A percentile compares a stretch with the other conserved stretches of the same genome.
These are phyloP conservation scores for Circinella minor DNA, from an alignment of 371 early-diverging fungal species.

Conservation along the genomic window DNA sequence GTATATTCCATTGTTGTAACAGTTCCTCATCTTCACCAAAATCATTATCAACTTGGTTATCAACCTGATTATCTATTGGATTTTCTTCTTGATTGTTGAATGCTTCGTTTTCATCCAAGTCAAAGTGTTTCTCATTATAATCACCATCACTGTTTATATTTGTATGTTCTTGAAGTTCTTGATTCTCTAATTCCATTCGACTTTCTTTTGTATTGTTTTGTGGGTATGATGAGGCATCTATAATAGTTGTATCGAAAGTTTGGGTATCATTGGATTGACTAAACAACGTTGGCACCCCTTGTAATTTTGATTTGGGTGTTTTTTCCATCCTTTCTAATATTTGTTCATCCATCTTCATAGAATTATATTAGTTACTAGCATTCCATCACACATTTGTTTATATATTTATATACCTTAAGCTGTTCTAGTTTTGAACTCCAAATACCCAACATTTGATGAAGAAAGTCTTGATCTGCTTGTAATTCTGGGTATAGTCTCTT, in stretches of 20 bases:
- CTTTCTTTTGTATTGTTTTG: background rate
- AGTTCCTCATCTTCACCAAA: no score
- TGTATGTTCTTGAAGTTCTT: no score
- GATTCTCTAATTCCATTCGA: no score
- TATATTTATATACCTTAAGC: background rate
- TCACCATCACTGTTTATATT: background rate
- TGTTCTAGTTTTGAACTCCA: slow-evolving; percentile 7
- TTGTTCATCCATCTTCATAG: slow-evolving; percentile 3
- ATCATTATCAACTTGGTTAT: no score
- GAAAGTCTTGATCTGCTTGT: slow-evolving; percentile 6
- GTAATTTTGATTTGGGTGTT: background rate
- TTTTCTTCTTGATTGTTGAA: background rate
- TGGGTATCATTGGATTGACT: background rate
- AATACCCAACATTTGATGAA: slow-evolving; percentile 11
- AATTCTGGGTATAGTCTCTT: slow-evolving; percentile 4
- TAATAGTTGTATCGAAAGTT: background rate
- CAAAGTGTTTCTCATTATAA: background rate
- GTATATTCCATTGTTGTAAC: no score
- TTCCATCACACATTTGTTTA: no score
- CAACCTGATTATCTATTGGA: no score
- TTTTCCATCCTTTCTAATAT: slow-evolving; percentile 5
- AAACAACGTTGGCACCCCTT: background rate
- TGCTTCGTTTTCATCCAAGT: background rate
- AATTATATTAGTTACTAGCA: background rate
- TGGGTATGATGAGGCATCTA: background rate